Conservation (phyloP, 306 rosid genomes). For the Cucurbita pepo region DNA sequence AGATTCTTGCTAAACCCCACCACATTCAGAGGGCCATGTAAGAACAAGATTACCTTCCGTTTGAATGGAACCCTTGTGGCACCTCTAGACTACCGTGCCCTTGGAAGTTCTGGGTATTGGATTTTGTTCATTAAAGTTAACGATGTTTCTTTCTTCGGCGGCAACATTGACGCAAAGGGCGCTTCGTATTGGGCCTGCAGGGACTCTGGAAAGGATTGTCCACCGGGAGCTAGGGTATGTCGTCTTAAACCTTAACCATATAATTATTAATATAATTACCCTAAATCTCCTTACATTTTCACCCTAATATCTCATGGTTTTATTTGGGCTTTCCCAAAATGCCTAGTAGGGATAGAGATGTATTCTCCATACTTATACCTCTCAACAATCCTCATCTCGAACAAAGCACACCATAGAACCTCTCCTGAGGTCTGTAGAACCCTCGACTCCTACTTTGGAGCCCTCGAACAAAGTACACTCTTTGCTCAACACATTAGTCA, state of each 20-base stretch:
- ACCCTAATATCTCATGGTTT: no score
- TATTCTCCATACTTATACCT: no score
- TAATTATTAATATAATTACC: background rate
- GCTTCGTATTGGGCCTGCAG: slow-evolving; percentile 41
- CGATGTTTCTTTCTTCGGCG: slow-evolving; percentile 22
- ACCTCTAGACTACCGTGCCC: slow-evolving; percentile 21
- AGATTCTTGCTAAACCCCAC: slow-evolving; percentile 26
- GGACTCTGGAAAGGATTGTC: slow-evolving; percentile 30
- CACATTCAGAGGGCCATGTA: slow-evolving; percentile 51
- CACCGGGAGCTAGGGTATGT: slow-evolving; percentile 44
- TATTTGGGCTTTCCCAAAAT: no score
- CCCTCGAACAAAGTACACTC: no score
- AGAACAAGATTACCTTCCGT: slow-evolving; percentile 15
- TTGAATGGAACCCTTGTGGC: slow-evolving; percentile 45
- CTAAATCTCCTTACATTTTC: no score
- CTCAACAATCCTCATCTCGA: no score
- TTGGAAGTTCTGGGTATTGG: slow-evolving; percentile 49
- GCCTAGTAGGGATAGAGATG: no score
- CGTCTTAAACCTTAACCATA: background rate
- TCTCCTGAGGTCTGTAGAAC: no score
- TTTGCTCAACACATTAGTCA: no score
- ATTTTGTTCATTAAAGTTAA: slow-evolving; percentile 32
- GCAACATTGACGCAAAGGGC: slow-evolving; percentile 36
- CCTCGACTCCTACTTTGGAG: no score
- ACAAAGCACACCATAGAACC: no score